These are phyloP conservation scores for Penicillium sp. DNA, from an alignment of 2,329 filamentous ascomycete genomes.

Conservation along the genomic window DNA sequence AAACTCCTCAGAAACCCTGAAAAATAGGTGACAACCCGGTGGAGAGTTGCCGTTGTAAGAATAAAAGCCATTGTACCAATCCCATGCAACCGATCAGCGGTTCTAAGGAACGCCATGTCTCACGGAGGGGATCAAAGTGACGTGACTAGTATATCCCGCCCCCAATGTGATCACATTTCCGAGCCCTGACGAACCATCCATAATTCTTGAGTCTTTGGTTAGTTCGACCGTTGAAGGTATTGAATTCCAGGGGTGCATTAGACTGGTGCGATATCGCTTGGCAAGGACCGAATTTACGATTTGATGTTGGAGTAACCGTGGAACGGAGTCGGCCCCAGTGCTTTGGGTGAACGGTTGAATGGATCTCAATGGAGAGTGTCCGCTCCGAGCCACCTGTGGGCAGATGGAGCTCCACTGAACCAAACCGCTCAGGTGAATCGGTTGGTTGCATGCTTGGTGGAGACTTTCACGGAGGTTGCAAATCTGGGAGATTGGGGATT, in stretches of 20 bases:
- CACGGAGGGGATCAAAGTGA: neutral
- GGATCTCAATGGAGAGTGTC: constrained; percentile 12
- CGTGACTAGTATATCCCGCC: neutral
- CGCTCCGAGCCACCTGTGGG: neutral
- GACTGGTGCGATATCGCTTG: neutral
- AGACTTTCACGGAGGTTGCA: constrained; percentile 3
- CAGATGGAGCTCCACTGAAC: constrained; percentile 14
- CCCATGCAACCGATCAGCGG: constrained; percentile 6
- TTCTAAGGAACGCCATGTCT: constrained; percentile 18
- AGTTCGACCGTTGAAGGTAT: neutral
- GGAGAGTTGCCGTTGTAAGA: neutral
- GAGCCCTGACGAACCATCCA: neutral
- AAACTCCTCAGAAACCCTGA: neutral
- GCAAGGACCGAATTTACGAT: neutral
- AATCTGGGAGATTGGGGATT: neutral
- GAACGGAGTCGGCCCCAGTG: neutral
- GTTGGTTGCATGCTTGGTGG: constrained; percentile 4
- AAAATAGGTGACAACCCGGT: neutral
- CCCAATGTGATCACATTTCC: neutral
- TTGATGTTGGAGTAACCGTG: constrained; percentile 2
- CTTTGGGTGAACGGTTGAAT: constrained; percentile 7
- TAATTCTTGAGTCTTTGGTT: no score
- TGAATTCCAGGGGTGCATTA: constrained; percentile 2
- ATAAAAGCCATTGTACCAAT: constrained; percentile 9
- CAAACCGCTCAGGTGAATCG: constrained; percentile 4